Base-by-base conservation (phyloP, 108 stramenopile species). In the Phaeodactylum tricornutum region DNA sequence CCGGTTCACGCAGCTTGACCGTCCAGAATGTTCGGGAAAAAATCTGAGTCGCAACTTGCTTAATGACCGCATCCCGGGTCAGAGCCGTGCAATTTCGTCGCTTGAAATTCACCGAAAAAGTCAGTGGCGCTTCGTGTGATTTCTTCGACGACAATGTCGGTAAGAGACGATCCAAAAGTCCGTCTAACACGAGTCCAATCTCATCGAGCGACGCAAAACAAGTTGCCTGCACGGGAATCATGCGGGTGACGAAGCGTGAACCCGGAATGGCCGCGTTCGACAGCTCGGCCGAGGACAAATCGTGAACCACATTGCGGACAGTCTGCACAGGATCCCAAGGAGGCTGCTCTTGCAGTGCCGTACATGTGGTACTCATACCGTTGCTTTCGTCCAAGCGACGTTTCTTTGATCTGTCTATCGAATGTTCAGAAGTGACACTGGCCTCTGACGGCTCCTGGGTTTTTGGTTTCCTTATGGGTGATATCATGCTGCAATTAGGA, bases 161-260 rank as follows among this genome's bases (percentile, higher is more conserved):
- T 23, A 67, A 44, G 7, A 81, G 43, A 5, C 49, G 49, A 31
- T 69, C 30, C 22, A 84, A 41, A 36, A 88, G 50, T 31, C 49
- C 32, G 36, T 48, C 46, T 35, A 51, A 52, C 2, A 77, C 74
- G 7, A 50, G 21, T 40, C 47, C 40, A 17, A 88, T 74, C 62
- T 88, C 87, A 43, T 77, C 70, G 14, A 73, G n/a, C 9, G 77
- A 79, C 8, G 79, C 74, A 59, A 64, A 78, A 45, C 87, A 89
- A 16, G 82, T 89, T 15, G 75, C 74, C 55, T 89, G 82, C 17
- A 89, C 69, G 14, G 87, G 87, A 47, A 89, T 75, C 62, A 89
- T 78, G 16, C 87, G 73, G n/a, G 71, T 64, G 2, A 89, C 66
- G 49, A 81, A 83, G 27, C 87, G 61, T 22, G 71, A 71, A 20